These are phyloP conservation scores for Boletellus deceptivus DNA, from an alignment of 1,284 basidiomycete species.

Conservation along the genomic window DNA sequence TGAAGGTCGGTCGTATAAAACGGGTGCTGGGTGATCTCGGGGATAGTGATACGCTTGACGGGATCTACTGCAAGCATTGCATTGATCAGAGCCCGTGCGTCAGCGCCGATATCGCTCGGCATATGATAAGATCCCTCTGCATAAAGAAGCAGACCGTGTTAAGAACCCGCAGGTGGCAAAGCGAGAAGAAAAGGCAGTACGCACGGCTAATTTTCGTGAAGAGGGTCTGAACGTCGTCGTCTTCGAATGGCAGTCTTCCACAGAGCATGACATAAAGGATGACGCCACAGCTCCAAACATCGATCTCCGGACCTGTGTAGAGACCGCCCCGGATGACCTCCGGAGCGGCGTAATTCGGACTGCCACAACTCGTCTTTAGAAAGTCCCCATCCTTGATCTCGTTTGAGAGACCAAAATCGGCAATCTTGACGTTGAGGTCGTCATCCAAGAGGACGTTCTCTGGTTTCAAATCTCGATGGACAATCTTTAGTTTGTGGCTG, in stretches of 20 bases:
- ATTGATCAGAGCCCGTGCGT: conserved; percentile 76
- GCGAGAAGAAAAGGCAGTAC: conserved; percentile 52
- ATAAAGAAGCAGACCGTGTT: neutral
- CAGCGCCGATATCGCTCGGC: conserved; percentile 73
- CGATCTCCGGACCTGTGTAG: conserved; percentile 94
- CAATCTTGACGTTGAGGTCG: conserved; percentile 88
- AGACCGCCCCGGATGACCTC: conserved; percentile 92
- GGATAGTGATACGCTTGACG: conserved; percentile 87
- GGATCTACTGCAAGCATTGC: conserved; percentile 92
- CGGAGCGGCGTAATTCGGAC: conserved; percentile 94
- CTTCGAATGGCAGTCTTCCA: conserved; percentile 90
- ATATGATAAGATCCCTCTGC: conserved; percentile 83
- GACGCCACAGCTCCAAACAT: conserved; percentile 97
- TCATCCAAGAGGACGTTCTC: conserved; percentile 85
- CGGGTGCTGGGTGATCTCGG: conserved; percentile 85
- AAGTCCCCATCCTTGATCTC: conserved; percentile 95
- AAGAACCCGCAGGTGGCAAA: neutral
- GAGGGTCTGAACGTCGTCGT: conserved; percentile 87
- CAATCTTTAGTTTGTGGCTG: conserved; percentile 91
- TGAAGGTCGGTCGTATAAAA: conserved; percentile 88
- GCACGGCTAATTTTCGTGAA: conserved; percentile 93
- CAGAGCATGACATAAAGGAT: conserved; percentile 96
- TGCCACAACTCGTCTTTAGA: conserved; percentile 91
- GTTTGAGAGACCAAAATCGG: conserved; percentile 93
- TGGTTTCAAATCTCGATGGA: conserved; percentile 94